Evolutionary conservation across 768 basidiomycete species (phyloP), one percentile per base, ranked within the genome.

Genomic region (Leccinum uliginosum): DNA sequence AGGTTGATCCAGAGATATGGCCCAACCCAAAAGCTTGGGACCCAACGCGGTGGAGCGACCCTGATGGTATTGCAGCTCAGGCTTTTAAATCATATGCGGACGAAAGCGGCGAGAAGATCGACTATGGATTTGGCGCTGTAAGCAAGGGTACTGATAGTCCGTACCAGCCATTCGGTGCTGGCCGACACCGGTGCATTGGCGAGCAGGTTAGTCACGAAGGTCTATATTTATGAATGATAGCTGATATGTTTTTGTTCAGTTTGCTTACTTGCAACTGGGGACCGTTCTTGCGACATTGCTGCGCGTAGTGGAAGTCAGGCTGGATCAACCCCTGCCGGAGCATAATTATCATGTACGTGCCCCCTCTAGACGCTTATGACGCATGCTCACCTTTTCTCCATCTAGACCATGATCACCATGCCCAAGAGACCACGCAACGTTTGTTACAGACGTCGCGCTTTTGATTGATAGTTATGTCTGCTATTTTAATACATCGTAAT

Each of bases 161-260:
- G 50, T 98, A 98, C 71, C 91, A 97, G 70, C 97, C 97, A 2
- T 99, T 99, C 66, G 97, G 97, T 59, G 96, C 97, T 51, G 97
- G 97, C 27, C 81, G 91, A 65, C 96, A 98, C 76, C 80, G 95
- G 61, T 98, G 92, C 72, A 95, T 98, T 59, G 92, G 93, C 61
- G 93, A 95, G 75, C 89, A 87, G 76, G 86, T 85, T 47, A 46
- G 77, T 72, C 26, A 11, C 2, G 15, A 48, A 14, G 2, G 3
- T 57, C 15, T 34, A 11, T 15, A 15, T 52, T 23, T 23, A 3
- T 51, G 30, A 38, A 52, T 26, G 32, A 43, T 49, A n/a, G 14
- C 56, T 62, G 34, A 65, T n/a, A 10, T 24, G 1, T 23, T 44
- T 50, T 47, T 54, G 19, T 6, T 30, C 51, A 93, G 85, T 98